Base-by-base conservation (phyloP, 305 asterid genomes). In the Plantago lanceolata region DNA sequence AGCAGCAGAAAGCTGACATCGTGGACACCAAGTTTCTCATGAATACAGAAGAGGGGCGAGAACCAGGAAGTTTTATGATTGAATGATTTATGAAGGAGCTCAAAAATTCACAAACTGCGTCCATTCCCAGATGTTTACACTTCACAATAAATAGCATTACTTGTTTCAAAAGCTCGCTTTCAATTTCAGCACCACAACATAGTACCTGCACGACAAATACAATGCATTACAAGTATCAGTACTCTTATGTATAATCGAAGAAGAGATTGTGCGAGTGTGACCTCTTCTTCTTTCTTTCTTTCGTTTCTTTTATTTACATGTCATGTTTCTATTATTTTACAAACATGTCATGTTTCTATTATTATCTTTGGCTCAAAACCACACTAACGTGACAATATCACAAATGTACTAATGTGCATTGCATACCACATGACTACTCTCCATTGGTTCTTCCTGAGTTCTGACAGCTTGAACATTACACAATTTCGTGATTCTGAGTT, bases 141-240 rank as follows among this genome's bases (percentile, higher is more conserved):
- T 87, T 87, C 74, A 71, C 73, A 63, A 87, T 61, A 65, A 90
- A 87, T 29, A 77, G 33, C 71, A 76, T 70, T 69, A 90, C 92
- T 84, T 87, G 96, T 66, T 76, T 88, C 80, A 84, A 85, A 51
- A 93, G 96, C 76, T 82, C 95, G 28, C 76, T 58, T 59, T 90
- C 89, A 54, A 80, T 86, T 72, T 79, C 92, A 67, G 66, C 48
- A 57, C 95, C 86, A 54, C 86, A 83, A 55, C 89, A 81, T 67
- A 90, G 86, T 63, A 87, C 65, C 99, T 93, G 89, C 62, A 56
- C 63, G 26, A 49, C 67, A 59, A 65, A 44, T 17, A 45, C 60
- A 37, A 24, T 0, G 35, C 48, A 49, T 19, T 37, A 65, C 54
- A 52, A 15, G 19, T 29, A 40, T 40, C 45, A 40, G 15, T 40